Base-by-base conservation (phyloP, 345 rosid species). In the Melaleuca quinquenervia region DNA sequence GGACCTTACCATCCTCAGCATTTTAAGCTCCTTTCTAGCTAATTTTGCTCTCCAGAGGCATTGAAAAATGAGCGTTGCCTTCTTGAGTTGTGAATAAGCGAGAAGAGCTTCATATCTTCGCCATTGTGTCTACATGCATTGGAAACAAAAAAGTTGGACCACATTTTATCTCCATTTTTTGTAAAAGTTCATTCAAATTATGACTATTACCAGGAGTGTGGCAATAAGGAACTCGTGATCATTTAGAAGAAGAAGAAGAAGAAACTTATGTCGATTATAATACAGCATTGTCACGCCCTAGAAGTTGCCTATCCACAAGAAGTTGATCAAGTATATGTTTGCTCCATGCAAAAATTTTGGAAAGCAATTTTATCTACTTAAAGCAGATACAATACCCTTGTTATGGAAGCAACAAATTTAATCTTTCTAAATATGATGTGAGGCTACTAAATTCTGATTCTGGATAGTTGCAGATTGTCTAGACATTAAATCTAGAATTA, bases 1-100 rank as follows among this genome's bases (percentile, higher is more conserved):
- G 12, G 45, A 88, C 45, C 86, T 49, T 85, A 97, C 99, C 99
- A 97, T 97, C 87, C 95, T 97, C 52, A 97, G 95, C 75, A 86
- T 91, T 89, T 98, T 92, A 70, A 97, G 95, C 93, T 97, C 99
- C 91, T 93, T 94, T 70, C 97, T 93, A 90, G 99, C 98, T 90
- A 97, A 93, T 87, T 98, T 93, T 87, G 88, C 88, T 90, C 99
- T 95, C 99, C 99, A 97, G 50, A 98, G 94, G 92, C 99, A 97
- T 87, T 97, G 97, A 83, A 97, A 90, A 86, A 92, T 87, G 84
- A 92, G 94, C 86, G 99, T 92, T 92, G 97, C 93, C 91, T 94
- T 93, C 96, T 92, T 90, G 84, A 89, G 88, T 85, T 88, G 75
- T 44, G 90, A 89, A 89, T 93, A 94, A 45, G 89, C 86, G 51